Evolutionary conservation across 2,329 filamentous ascomycete species (phyloP), one percentile per base, ranked within the genome.

Genomic region (Alternaria ventricosa): DNA sequence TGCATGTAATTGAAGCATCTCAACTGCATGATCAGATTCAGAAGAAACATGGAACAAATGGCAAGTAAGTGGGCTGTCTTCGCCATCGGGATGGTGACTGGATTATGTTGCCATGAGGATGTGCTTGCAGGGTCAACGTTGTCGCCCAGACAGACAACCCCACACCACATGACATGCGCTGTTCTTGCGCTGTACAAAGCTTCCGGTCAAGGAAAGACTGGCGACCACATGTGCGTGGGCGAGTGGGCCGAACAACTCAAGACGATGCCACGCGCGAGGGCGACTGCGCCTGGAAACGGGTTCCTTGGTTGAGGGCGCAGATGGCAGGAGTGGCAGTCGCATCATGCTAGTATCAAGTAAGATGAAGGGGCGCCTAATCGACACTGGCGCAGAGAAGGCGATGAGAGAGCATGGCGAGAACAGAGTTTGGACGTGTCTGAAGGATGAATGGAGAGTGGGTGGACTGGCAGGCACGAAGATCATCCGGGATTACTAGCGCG

Each of bases 401-500:
- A 41, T 20, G 36, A 15, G n/a, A 5, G 49, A 53, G 4, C 36
- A 41, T 18, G 36, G 33, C 12, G 30, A 41, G 36, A 41, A 15
- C 6, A 20, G n/a, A 33, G 47, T 23, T 15, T 22, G 13, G 46
- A 25, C 25, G 33, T 18, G 27, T 10, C 36, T 28, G 33, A 36
- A 45, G 46, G 36, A 54, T 49, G 36, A 47, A 45, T n/a, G 28
- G 13, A 33, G 27, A 53, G 30, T 41, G 28, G 23, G 30, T 22
- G 33, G 30, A 63, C 49, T 60, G 60, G 60, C 55, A 63, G 57
- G 56, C 60, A 60, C 60, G 60, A 63, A 63, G 56, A 60, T 55
- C 49, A 36, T 51, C 60, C 60, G 56, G 56, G 25, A 55, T 50
- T 53, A 22, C 56, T 63, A 63, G 60, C 60, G 60, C 56, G 33